Percentiles rank a stretch among this genome's conserved stretches.
Conservation (phyloP, 768 basidiomycete genomes). For the Leccinum subtestaceum region DNA sequence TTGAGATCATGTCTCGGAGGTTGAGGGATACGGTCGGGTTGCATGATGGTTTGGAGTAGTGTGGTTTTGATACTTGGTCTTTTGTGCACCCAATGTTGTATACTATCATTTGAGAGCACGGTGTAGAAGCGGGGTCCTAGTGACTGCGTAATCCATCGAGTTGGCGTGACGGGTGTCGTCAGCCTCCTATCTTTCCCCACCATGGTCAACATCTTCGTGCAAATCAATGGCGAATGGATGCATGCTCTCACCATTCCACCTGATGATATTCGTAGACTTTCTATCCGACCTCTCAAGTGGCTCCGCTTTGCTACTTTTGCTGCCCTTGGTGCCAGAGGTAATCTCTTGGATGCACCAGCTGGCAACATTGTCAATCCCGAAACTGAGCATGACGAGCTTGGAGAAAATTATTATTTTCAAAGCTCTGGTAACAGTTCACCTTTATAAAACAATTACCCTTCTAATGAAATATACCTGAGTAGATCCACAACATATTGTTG, state of each 20-base stretch:
- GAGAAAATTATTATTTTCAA: too few species aligned
- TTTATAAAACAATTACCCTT: too few species aligned
- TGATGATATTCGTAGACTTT: not conserved
- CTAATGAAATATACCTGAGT: too few species aligned
- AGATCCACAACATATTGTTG: too few species aligned
- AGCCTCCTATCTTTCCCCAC: too few species aligned
- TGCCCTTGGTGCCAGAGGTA: not conserved
- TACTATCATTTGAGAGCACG: too few species aligned
- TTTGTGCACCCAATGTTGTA: too few species aligned
- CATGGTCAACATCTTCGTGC: not conserved
- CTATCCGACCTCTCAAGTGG: not conserved
- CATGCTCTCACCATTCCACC: not conserved
- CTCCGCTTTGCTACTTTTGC: not conserved
- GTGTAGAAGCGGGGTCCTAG: too few species aligned
- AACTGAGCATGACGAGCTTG: too few species aligned
- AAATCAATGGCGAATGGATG: not conserved
- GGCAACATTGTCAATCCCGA: not conserved
- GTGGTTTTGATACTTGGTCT: not conserved
- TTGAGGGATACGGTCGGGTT: conserved; percentile 63
- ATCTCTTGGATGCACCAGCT: not conserved
- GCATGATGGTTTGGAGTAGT: conserved; percentile 36
- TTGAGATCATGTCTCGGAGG: conserved; percentile 74
- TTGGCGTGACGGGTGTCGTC: too few species aligned
- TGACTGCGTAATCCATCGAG: too few species aligned
- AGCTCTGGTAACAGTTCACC: too few species aligned